phyloP scores from a whole-genome alignment of 2,329 filamentous ascomycete species.

The Chrysoporthe cubensis region DNA sequence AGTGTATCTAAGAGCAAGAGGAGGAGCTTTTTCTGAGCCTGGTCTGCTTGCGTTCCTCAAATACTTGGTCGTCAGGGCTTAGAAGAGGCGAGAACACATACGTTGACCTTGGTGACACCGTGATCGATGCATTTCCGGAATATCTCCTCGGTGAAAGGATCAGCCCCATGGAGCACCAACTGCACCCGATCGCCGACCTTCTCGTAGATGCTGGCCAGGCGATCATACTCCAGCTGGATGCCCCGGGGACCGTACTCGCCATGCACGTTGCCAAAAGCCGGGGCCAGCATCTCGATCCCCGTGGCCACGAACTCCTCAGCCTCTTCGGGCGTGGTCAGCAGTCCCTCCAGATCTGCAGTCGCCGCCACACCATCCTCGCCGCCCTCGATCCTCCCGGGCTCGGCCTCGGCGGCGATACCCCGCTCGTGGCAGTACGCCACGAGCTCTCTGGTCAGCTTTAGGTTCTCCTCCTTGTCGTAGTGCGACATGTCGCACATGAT shows the following conservation, averaged over 20 bases:
- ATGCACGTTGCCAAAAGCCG: slow-evolving; percentile 77
- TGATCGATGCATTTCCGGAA: slow-evolving; percentile 49
- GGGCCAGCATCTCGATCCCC: slow-evolving; percentile 75
- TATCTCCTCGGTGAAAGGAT: slow-evolving; percentile 51
- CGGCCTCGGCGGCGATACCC: slow-evolving; percentile 70
- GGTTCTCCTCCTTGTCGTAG: slow-evolving; percentile 70
- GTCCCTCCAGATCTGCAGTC: slow-evolving; percentile 49
- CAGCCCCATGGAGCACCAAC: slow-evolving; percentile 53
- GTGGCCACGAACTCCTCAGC: slow-evolving; percentile 71
- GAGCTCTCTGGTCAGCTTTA: slow-evolving; percentile 62
- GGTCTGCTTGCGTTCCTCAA: too few species aligned
- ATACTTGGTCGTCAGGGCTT: not conserved
- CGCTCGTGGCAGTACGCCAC: slow-evolving; percentile 65
- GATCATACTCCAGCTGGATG: slow-evolving; percentile 63
- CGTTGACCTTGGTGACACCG: slow-evolving; percentile 53
- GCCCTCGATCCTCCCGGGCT: slow-evolving; percentile 61
- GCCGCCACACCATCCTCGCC: slow-evolving; percentile 76
- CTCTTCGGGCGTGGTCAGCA: slow-evolving; percentile 69
- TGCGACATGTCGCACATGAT: slow-evolving; percentile 79
- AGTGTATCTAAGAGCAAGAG: not conserved
- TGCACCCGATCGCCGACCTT: slow-evolving; percentile 50
- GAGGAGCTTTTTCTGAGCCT: not conserved
- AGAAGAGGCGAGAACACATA: not conserved
- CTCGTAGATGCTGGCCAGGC: slow-evolving; percentile 48
- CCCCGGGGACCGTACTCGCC: slow-evolving; percentile 72